These are phyloP conservation scores for Kwoniella botswanensis DNA, from an alignment of 768 basidiomycete genomes.

Conservation along the genomic window DNA sequence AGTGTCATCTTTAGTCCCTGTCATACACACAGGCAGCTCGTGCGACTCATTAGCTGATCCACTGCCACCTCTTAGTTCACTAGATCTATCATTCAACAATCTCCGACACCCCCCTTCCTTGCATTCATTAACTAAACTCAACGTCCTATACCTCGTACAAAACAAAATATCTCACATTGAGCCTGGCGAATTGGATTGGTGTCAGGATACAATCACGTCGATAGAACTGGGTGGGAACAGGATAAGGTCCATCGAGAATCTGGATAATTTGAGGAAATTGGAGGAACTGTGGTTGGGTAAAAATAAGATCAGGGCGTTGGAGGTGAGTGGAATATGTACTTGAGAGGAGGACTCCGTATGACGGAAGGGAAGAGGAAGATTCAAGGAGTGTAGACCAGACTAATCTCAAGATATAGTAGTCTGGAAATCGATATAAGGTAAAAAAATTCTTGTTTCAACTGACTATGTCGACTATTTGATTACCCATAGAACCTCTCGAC, in stretches of 20 bases:
- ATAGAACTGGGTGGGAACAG: slow-evolving; percentile 93
- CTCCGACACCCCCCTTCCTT: slow-evolving; percentile 66
- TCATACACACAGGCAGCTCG: not conserved
- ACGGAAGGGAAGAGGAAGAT: not conserved
- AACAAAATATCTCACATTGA: slow-evolving; percentile 86
- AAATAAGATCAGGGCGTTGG: slow-evolving; percentile 89
- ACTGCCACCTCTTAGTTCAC: slow-evolving; percentile 62
- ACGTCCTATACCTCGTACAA: slow-evolving; percentile 91
- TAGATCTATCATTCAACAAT: slow-evolving; percentile 96
- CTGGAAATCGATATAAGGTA: not conserved
- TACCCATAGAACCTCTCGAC: slow-evolving; percentile 68
- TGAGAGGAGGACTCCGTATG: not conserved
- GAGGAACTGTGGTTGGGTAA: slow-evolving; percentile 97
- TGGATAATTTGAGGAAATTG: slow-evolving; percentile 77
- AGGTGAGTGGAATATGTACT: slow-evolving; percentile 62
- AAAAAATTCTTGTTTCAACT: not conserved
- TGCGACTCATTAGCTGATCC: not conserved
- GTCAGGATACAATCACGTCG: slow-evolving; percentile 69
- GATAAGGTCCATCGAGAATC: slow-evolving; percentile 87
- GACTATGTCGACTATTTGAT: not conserved
- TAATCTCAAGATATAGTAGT: too few species aligned
- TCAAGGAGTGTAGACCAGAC: not conserved
- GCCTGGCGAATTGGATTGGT: slow-evolving; percentile 63
- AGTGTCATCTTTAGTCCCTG: slow-evolving; percentile 33
- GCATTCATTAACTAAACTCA: slow-evolving; percentile 62